Conservation (phyloP, 495 filamentous ascomycete species). For the Penicillium verhagenii region DNA sequence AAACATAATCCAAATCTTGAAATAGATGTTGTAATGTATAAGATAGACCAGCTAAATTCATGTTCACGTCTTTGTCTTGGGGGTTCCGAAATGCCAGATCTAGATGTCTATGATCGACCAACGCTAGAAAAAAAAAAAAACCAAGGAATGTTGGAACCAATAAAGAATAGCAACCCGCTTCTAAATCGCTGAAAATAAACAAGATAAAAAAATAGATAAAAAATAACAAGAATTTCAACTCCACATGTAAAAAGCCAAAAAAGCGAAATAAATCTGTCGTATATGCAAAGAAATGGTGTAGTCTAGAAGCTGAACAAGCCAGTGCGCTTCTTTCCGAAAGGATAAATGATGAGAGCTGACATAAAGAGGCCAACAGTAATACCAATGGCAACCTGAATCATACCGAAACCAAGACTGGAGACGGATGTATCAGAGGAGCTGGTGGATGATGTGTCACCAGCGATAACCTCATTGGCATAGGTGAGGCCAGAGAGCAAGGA, state of each 20-base stretch:
- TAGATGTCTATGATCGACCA: no score
- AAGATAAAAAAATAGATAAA: no score
- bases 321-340: constrained; percentile 81
- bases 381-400: constrained; percentile 90
- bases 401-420: constrained; percentile 77
- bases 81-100: no score
- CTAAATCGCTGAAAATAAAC: no score
- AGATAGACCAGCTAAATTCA: neutral
- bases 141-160: no score
- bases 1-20: no score
- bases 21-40: no score
- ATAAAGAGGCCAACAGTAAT: constrained; percentile 89
- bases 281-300: constrained; percentile 4
- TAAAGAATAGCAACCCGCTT: no score
- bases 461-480: constrained; percentile 66
- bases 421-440: constrained; percentile 49
- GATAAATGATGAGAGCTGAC: constrained; percentile 82
- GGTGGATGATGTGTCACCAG: constrained; percentile 38
- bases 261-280: neutral
- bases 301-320: constrained; percentile 81
- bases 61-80: no score
- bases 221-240: no score
- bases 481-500: constrained; percentile 74
- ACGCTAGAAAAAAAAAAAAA: no score
- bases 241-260: neutral